Evolutionary conservation across 306 rosid species (phyloP), one percentile per base, ranked within the genome.

Genomic region (Ammopiptanthus mongolicus): DNA sequence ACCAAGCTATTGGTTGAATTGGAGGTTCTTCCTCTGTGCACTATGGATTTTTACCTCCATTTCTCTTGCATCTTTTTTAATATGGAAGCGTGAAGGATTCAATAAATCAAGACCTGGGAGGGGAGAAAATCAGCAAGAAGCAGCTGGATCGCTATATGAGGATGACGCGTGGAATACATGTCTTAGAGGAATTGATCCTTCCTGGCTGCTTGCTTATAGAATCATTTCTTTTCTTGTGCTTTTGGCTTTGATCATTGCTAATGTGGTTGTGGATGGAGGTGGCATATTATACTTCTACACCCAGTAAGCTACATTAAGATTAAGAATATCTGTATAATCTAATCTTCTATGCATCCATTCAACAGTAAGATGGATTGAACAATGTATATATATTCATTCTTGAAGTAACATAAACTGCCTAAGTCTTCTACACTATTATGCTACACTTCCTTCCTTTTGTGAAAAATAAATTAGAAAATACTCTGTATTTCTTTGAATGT

Each of bases 161-260:
- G 90, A 87, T 84, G 97, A 92, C 81, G 85, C 89, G 4, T 90
- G 97, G 99, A 84, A 63, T 68, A 81, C 97, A 1, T 88, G 96
- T 72, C 74, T 87, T 0, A 75, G 19, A 74, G 91, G 85, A 78
- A 86, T 92, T 37, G 85, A 90, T 77, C 99, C 99, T 15, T 82
- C 67, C 8, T 90, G 97, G 97, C 84, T 95, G 12, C 91, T 95
- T 56, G 72, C 82, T 78, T 95, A 80, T 73, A 88, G 97, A 81
- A 51, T 87, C 14, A 6, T 86, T 74, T 87, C 93, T 50, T 95
- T 90, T 46, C 3, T 70, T 76, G 85, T 79, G 47, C 96, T 92
- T 78, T 76, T 91, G 69, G 70, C 85, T 23, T 76, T 92, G 88
- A 75, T 92, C 53, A 33, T 85, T 5, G 83, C 86, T 19, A 82